phyloP scores from a whole-genome alignment of 495 filamentous ascomycete species.

The Immersiella caudata region DNA sequence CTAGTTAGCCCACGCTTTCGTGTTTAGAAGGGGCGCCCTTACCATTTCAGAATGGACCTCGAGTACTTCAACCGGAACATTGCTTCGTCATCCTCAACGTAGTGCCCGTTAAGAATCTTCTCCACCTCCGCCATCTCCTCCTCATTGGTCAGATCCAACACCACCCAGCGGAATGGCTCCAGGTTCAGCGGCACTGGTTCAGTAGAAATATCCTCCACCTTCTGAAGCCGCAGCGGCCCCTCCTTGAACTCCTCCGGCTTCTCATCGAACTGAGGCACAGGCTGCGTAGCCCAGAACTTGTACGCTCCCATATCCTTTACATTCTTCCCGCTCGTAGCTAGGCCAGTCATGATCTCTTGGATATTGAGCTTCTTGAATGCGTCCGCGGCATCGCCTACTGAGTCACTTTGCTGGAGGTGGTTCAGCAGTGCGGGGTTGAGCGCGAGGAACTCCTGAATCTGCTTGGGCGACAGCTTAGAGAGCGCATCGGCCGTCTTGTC shows the following conservation, averaged over 20 bases:
- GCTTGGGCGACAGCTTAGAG: neutral
- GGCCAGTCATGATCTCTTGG: slow-evolving; percentile 79
- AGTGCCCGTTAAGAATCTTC: slow-evolving; percentile 86
- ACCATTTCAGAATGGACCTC: slow-evolving; percentile 84
- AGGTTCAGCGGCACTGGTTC: slow-evolving; percentile 63
- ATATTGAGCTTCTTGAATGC: slow-evolving; percentile 70
- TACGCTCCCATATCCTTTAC: slow-evolving; percentile 94
- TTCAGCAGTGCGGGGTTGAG: neutral
- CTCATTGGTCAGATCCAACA: slow-evolving; percentile 73
- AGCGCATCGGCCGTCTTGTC: slow-evolving; percentile 3
- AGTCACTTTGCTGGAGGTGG: neutral
- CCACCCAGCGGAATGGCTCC: slow-evolving; percentile 90
- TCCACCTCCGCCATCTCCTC: slow-evolving; percentile 76
- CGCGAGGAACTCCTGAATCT: neutral
- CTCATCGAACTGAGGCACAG: slow-evolving; percentile 81
- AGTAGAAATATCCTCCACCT: slow-evolving; percentile 72
- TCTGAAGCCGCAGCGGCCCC: slow-evolving; percentile 62
- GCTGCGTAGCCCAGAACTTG: slow-evolving; percentile 98
- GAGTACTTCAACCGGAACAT: slow-evolving; percentile 99
- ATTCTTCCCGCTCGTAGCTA: slow-evolving; percentile 76
- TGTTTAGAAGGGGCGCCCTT: slow-evolving; percentile 25
- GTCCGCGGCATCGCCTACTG: slow-evolving; percentile 21
- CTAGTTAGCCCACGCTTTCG: slow-evolving; percentile 27
- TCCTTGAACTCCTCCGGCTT: slow-evolving; percentile 48
- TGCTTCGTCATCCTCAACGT: slow-evolving; percentile 93